Evolutionary conservation across 306 rosid genomes (phyloP), one percentile per base, ranked within the genome.

Genomic region (Casuarina cunninghamiana): DNA sequence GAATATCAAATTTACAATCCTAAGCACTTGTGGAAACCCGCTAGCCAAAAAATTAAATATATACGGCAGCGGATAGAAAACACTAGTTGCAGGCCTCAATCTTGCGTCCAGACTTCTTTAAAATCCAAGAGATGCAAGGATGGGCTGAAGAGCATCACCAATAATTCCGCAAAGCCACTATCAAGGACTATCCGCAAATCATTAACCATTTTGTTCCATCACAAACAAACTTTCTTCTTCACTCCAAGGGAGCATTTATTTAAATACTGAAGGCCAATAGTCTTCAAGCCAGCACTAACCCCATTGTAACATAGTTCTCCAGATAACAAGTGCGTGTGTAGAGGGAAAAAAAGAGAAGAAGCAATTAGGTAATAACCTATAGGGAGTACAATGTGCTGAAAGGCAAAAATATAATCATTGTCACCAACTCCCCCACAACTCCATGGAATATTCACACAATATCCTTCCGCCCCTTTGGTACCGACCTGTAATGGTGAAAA

Each of bases 371-470:
- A 81, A 87, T 81, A 77, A 95, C 99, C 97, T 88, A 95, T 91
- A 57, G 97, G 97, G 83, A 93, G 97, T 79, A 95, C 96, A 76
- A 93, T 86, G 58, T 91, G 87, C 85, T 86, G 92, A 90, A 95
- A 93, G 77, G 99, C 96, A 81, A 93, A 95, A 79, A 81, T 69
- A 82, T 95, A 95, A 78, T 95, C 99, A 69, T 88, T 95, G 77
- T 95, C 97, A 41, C 97, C 97, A 71, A 95, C 94, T 83, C 97
- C 97, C 49, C 90, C 88, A 72, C 87, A 83, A 66, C 93, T 93
- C 97, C 99, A 93, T 35, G 99, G 99, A 81, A 95, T 89, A 86
- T 95, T 95, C 72, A 95, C 97, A 85, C 97, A 95, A 80, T 81
- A 87, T 73, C 99, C 99, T 89, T 95, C 97, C 76, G 97, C 99